Conservation (phyloP, 106 monocot species). For the Phalaenopsis equestris region DNA sequence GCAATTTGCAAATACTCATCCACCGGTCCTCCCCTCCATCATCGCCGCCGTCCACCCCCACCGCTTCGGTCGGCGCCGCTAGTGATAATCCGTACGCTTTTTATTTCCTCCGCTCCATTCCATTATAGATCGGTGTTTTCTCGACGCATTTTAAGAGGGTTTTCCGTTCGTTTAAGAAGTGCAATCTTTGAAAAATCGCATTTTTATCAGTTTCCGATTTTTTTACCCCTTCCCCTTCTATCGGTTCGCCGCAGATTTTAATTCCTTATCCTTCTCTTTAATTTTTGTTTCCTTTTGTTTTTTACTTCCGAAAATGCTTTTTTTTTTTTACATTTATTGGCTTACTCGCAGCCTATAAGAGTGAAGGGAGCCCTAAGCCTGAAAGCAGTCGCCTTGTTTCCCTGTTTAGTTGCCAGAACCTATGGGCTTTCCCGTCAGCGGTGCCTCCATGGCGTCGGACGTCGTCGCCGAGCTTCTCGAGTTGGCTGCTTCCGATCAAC, state of each 20-base stretch:
- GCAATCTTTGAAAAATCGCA: not conserved
- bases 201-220: not conserved
- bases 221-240: not conserved
- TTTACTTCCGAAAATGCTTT: not conserved
- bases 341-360: not conserved
- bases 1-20: not conserved
- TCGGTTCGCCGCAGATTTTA: not conserved
- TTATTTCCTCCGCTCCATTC: not conserved
- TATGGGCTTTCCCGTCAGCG: not conserved
- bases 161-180: not conserved
- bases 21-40: too few relatives aligned
- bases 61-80: too few relatives aligned
- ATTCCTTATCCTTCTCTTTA: not conserved
- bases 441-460: not conserved
- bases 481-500: slow-evolving; percentile 1
- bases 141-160: not conserved
- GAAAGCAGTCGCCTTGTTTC: not conserved
- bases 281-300: not conserved
- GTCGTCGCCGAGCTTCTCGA: slow-evolving; percentile 10
- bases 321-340: not conserved
- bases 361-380: not conserved
- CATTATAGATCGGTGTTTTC: not conserved
- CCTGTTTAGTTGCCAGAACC: not conserved
- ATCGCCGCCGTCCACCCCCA: too few relatives aligned
- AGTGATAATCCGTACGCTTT: not conserved